Evolutionary conservation across 495 filamentous ascomycete genomes (phyloP), one percentile per base, ranked within the genome.

Genomic region (Penicillium lagena): DNA sequence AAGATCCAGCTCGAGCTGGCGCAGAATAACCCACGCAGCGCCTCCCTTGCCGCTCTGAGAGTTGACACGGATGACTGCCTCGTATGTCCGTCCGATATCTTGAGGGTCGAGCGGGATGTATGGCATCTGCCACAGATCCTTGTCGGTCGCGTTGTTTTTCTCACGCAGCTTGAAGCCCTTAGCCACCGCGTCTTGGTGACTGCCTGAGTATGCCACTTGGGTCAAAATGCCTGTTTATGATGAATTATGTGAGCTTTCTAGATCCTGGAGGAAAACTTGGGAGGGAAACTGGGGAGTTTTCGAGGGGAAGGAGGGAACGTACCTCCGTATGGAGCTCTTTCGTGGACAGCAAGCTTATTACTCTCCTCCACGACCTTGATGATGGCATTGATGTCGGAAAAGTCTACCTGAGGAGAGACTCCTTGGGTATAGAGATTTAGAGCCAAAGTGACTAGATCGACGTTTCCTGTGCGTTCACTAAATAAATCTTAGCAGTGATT

Each of bases 391-490:
- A 97, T 83, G 62, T 97, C 85, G 4, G 88, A 94, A 64, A 96
- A 95, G 72, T 97, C 89, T 52, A 96, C 82, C 1, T 84, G 63
- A 6, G 91, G 93, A 50, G 88, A 77, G 46, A 96, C 82, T 47
- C 91, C 93, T 67, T 96, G 93, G 0, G 91, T 96, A 63, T 96
- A 96, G 34, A 98, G 86, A 64, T 98, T 98, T 35, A 98, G 73
- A 27, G 86, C 93, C 35, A 98, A 76, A 10, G 90, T 96, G 46
- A 98, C 90, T 33, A 98, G 76, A 61, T 96, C 91, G 14, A 98
- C 93, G 59, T 97, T 97, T 36, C 93, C 91, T 4, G 93, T 96
- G 42, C 93, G 73, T 72, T 98, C 93, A 34, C 22, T 22, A 22
- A 6, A 22, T 22, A 22, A 6, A 22, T 6, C 4, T 22, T 22